These are phyloP conservation scores for Cystobasidiaceae sp. DNA, from an alignment of 1,284 basidiomycete genomes.

Conservation along the genomic window DNA sequence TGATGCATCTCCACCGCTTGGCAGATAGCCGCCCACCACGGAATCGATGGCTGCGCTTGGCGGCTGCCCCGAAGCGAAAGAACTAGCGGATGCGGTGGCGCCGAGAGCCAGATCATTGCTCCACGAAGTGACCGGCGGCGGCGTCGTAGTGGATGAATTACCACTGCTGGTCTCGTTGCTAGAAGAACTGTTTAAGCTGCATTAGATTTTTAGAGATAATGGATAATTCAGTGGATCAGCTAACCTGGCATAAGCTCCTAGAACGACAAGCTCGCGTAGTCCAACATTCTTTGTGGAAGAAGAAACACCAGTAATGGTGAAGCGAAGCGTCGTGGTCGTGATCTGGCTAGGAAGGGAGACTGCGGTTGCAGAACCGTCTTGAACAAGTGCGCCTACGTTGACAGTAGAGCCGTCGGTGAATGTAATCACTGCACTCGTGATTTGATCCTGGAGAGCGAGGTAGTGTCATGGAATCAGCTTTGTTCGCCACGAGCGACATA, in stretches of 20 bases:
- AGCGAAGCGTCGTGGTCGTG: constrained; percentile 17
- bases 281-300: constrained; percentile 30
- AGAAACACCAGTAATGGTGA: constrained; percentile 32
- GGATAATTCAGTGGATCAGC: background rate
- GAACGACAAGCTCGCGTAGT: constrained; percentile 32
- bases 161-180: constrained; percentile 4
- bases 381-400: background rate
- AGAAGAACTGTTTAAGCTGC: background rate
- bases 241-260: background rate
- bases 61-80: constrained; percentile 5
- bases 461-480: background rate
- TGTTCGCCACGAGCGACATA: too few species aligned
- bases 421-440: constrained; percentile 16
- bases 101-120: constrained; percentile 21
- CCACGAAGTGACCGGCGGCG: constrained; percentile 4
- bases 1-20: constrained; percentile 1
- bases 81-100: constrained; percentile 22
- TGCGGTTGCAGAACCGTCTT: constrained; percentile 28
- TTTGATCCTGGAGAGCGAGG: constrained; percentile 23
- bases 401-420: constrained; percentile 30
- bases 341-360: constrained; percentile 1
- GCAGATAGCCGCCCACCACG: constrained; percentile 31
- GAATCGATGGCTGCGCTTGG: constrained; percentile 33
- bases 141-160: too few species aligned
- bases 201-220: background rate